Evolutionary conservation across 2,329 filamentous ascomycete genomes (phyloP), one percentile per base, ranked within the genome.

Genomic region (Aureobasidium sp.): DNA sequence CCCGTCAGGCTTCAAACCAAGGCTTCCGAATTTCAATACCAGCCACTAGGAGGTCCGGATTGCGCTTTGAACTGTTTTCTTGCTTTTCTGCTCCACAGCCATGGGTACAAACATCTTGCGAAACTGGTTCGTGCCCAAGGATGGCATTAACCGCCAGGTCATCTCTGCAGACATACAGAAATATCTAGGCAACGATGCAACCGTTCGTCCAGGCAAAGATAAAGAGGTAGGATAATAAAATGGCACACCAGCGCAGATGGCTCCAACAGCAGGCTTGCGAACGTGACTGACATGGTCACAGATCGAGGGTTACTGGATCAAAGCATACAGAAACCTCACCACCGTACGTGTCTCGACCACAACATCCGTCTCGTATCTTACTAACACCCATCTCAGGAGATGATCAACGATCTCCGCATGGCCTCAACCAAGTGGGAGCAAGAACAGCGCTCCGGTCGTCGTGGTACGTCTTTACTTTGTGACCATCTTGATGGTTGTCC

Each of bases 111-210:
- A 70, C 62, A 71, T 72, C 71, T 76, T 71, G 39, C 72, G 72
- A 47, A 74, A 79, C 71, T 81, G 78, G 78, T 81, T 79, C 68
- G 74, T 79, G 66, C 74, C 75, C 15, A 78, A 75, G 65, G 77
- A 79, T 52, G 79, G 78, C 70, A 81, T 81, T 68, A 76, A 78
- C 63, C 71, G 79, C 68, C 76, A 80, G 71, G 78, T 81, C 70
- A 81, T 81, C 66, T 78, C 78, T 52, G 77, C 78, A 66, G 78
- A 81, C 71, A 81, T 81, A 67, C 78, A 80, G 71, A 75, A 78
- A 68, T 81, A 80, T 67, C 69, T 81, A 62, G 79, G 78, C 59
- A 77, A 76, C 65, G 78, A 81, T 73, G 79, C 79, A 53, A 77
- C 78, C 63, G 77, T 80, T 48, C 74, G 76, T 67, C 79, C 79